Base-by-base conservation (phyloP, 1,284 basidiomycete species). In the Tilletia walkeri region DNA sequence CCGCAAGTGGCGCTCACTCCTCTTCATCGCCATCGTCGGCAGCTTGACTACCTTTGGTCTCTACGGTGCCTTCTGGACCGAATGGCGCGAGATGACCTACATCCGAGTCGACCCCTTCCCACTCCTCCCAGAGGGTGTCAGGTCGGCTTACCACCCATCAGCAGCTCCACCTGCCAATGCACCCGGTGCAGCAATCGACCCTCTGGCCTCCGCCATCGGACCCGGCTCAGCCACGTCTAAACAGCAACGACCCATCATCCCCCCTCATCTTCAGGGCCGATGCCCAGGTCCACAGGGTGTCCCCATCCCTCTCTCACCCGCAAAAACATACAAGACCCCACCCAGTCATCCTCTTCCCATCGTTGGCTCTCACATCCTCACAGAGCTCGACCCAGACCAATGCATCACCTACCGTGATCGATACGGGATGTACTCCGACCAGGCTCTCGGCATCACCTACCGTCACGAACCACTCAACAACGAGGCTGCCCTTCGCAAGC, bases 81-180 rank as follows among this genome's bases (percentile, higher is more conserved):
- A 83, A 61, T 83, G 82, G 82, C 71, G 78, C 48, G 82, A 83
- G 70, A 78, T 82, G 77, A 81, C 82, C 54, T 83, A 82, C 75
- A 78, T 80, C 70, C 73, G 79, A 54, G 78, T 82, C 67, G 79
- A 83, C 65, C 80, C 81, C 16, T 80, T 80, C 53, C 80, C 76
- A 5, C 66, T 78, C 65, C 71, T 83, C 7, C 76, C 78, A 41
- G 75, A 75, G 36, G 73, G 76, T 20, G 59, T 36, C 38, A 10
- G 20, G 59, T 63, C 59, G 36, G 36, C 59, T 4, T 63, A 63
- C 20, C 56, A 54, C 30, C 16, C 53, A 9, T 14, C 36, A n/a
- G 39, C 47, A 67, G n/a, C 50, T 20, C 45, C 65, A 66, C 65
- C 65, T 5, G 30, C 34, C 6, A 30, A 10, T 30, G 41, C 30